A percentile compares a stretch with the other conserved stretches of the same genome.
These are phyloP conservation scores for Clonostachys rosea DNA, from an alignment of 2,329 filamentous ascomycete genomes.

Conservation along the genomic window DNA sequence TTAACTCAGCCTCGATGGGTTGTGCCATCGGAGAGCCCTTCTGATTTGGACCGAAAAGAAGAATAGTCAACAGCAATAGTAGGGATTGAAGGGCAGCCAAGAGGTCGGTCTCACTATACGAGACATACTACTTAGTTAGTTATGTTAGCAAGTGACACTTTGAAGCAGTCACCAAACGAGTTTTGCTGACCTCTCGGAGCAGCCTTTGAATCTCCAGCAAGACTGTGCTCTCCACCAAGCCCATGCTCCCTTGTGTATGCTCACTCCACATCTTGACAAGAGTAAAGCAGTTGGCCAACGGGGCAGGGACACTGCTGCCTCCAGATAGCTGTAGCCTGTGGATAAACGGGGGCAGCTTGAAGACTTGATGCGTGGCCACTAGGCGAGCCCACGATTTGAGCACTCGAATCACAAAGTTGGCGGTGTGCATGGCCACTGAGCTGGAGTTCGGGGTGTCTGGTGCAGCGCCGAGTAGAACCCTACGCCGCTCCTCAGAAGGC, in stretches of 20 bases:
- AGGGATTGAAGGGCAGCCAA: conserved; percentile 5
- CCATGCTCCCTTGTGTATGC: not conserved
- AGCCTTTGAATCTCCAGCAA: conserved; percentile 4
- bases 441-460: not conserved
- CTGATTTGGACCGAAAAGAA: conserved; percentile 2
- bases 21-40: too few species aligned
- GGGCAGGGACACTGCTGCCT: not conserved
- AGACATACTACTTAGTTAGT: not conserved
- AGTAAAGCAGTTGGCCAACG: conserved; percentile 6
- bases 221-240: conserved; percentile 2
- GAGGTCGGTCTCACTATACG: conserved; percentile 1
- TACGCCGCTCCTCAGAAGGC: not conserved
- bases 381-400: conserved; percentile 8
- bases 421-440: conserved; percentile 2
- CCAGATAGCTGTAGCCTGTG: conserved; percentile 5
- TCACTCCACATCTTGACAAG: conserved; percentile 5
- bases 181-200: conserved; percentile 2
- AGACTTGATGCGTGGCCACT: conserved; percentile 4
- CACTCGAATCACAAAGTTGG: conserved; percentile 6
- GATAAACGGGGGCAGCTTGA: conserved; percentile 7
- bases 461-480: not conserved
- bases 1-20: conserved; percentile 2
- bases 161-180: too few species aligned
- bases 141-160: too few species aligned
- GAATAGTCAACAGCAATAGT: conserved; percentile 3